These are phyloP conservation scores for Aphanomyces euteiches DNA, from an alignment of 352 stramenopile species.

Conservation along the genomic window DNA sequence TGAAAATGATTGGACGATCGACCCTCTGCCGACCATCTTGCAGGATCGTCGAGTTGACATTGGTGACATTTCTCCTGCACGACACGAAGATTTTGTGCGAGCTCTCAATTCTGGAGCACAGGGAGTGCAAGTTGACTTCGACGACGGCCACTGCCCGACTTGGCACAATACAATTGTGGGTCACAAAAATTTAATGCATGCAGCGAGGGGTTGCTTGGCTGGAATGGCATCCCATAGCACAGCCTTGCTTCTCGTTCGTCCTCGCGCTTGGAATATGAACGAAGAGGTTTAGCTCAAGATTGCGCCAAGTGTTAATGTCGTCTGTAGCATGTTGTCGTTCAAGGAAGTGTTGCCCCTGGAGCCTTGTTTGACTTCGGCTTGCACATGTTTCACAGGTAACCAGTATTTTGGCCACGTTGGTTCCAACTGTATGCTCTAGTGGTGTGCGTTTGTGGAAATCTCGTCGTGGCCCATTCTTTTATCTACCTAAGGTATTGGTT, in stretches of 20 bases:
- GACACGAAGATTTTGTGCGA: slow-evolving; percentile 1
- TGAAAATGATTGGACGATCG: slow-evolving; percentile 21
- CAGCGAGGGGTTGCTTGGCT: not conserved
- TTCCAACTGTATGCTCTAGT: not conserved
- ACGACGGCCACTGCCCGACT: slow-evolving; percentile 20
- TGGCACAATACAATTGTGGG: slow-evolving; percentile 19
- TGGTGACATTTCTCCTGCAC: slow-evolving; percentile 16
- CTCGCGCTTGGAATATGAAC: slow-evolving; percentile 26
- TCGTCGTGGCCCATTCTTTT: slow-evolving; percentile 21
- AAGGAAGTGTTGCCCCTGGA: slow-evolving; percentile 11
- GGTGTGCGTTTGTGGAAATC: not conserved
- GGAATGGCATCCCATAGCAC: not conserved
- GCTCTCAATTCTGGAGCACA: slow-evolving; percentile 25
- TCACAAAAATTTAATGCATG: slow-evolving; percentile 11
- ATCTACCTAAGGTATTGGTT: slow-evolving; percentile 17
- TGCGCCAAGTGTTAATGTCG: not conserved
- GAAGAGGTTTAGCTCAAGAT: slow-evolving; percentile 19
- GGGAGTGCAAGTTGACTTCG: slow-evolving; percentile 25
- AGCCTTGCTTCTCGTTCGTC: slow-evolving; percentile 14
- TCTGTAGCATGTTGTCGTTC: slow-evolving; percentile 21
- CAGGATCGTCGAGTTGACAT: slow-evolving; percentile 21
- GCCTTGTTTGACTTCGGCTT: slow-evolving; percentile 25
- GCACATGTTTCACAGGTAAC: slow-evolving; percentile 29
- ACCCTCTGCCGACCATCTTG: slow-evolving; percentile 15
- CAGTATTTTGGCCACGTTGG: not conserved